Evolutionary conservation across 2,329 filamentous ascomycete genomes (phyloP), one percentile per base, ranked within the genome.

Genomic region (Trichoderma atroviride): DNA sequence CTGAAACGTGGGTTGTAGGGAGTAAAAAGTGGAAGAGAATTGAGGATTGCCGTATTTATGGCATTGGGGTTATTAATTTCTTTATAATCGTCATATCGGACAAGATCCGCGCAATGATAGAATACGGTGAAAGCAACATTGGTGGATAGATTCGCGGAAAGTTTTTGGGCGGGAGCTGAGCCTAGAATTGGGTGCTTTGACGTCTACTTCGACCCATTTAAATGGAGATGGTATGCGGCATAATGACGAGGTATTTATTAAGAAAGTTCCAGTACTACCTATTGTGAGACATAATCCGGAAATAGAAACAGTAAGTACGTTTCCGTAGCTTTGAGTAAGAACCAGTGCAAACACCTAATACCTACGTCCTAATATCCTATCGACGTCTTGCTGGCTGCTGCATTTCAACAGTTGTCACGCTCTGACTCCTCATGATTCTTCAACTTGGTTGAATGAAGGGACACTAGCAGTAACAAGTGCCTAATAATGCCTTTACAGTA

Each of bases 121-220:
- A 52, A 56, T n/a, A 43, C 9, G 27, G 14, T 43, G 24, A 7
- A 56, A 10, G 9, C 24, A 43, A 43, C 35, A 65, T 65, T 65
- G 62, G 62, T 56, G 62, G 62, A 65, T 56, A 56, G 62, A 65
- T 65, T 65, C 43, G 50, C 62, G 62, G 62, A 56, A 65, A 65
- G 62, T 37, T 56, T 65, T 64, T 64, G 52, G 14, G 22, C 11
- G 47, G 10, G n/a, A 50, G 40, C 22, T 24, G 43, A 55, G 24
- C 52, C 27, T 55, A 50, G 24, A 55, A 31, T 55, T 55, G 29
- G 52, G 22, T 16, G 52, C 52, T 29, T 24, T 14, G 24, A 55
- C 4, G 27, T 16, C 52, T 55, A 27, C 24, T 29, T 29, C 14
- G 11, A 27, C 52, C 52, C 52, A 50, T 50, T 22, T 13, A 24